Base-by-base conservation (phyloP, 768 basidiomycete species). In the Dendrothele bispora region DNA sequence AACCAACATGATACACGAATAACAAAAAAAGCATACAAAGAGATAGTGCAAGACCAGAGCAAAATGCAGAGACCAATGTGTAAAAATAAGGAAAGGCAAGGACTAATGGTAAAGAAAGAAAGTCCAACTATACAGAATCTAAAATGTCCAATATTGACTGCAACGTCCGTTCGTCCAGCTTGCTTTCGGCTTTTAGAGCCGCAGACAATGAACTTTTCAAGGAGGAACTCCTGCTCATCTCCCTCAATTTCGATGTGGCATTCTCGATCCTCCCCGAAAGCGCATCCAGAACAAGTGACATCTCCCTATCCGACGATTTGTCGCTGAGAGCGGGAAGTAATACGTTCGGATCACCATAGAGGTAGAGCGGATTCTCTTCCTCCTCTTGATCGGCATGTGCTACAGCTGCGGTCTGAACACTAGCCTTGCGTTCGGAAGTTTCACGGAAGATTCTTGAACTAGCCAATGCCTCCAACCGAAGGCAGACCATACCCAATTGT, bases 241-340 rank as follows among this genome's bases (percentile, higher is more conserved):
- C 54, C n/a, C 59, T 58, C 36, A 74, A 53, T 10, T 71, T 60
- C 28, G 68, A 61, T 22, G 82, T 65, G 2, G 87, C 79, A 60
- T 94, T 93, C 61, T 90, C 84, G 45, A 94, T 83, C 35, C 94
- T 76, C 7, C 80, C 68, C 25, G 86, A 73, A 43, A 95, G 61
- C 11, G 84, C 88, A 55, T 93, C 88, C 26, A 97, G 72, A n/a
- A 91, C 67, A 50, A 78, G 65, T 66, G 84, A 78, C 43, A 94
- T 66, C 49, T 95, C 88, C 15, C 74, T 65, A 55, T 94, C 91
- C 24, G 79, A 73, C 55, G 85, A 80, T 51, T 80, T 82, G 43
- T 87, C 83, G 50, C 72, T 70, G 65, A 95, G 77, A 8, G 76
- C 64, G 0, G 94, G 91, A 2, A 92, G 58, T 28, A 91, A 71